Base-by-base conservation (phyloP, 2,329 filamentous ascomycete species). In the Colletotrichum navitas region DNA sequence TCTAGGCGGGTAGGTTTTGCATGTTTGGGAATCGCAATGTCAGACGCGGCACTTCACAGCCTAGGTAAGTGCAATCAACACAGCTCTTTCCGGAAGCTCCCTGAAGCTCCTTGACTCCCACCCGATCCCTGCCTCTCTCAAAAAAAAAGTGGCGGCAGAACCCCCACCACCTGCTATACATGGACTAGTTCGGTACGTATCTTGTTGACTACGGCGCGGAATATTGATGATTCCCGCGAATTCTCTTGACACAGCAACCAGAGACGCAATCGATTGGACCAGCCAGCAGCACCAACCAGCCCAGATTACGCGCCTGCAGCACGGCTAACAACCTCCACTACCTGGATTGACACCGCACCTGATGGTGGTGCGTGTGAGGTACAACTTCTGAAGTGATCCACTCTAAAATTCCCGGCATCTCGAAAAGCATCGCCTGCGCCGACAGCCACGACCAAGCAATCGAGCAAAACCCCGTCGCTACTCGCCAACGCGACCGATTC, bases 371-470 rank as follows among this genome's bases (percentile, higher is more conserved):
- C 41, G 51, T 45, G 36, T 26, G 16, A 59, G 10, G 49, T 52
- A 45, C 32, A 49, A 62, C 43, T 39, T 55, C 34, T 61, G 59
- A n/a, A 45, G 41, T 47, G 68, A 29, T 67, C 71, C 71, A 72
- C 71, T 71, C 68, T 72, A 71, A 71, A 73, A 63, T 71, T 72
- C 68, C 71, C 63, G 66, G 71, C 52, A 73, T 62, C 69, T 72
- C 66, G 69, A 72, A 63, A 68, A 60, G 36, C 59, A 60, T 72
- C 58, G 41, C 63, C 51, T 54, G 55, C 39, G 16, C 29, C 66
- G 63, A 71, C 52, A 63, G 24, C 29, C 47, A 59, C 69, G 60
- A 60, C 59, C 65, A 26, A n/a, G 55, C 54, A 55, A 39, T 47
- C 24, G 29, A 29, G n/a, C 45, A 43, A 45, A 47, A 68, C 26